phyloP scores from a whole-genome alignment of 1,284 basidiomycete species.

The Tilletia walkeri region DNA sequence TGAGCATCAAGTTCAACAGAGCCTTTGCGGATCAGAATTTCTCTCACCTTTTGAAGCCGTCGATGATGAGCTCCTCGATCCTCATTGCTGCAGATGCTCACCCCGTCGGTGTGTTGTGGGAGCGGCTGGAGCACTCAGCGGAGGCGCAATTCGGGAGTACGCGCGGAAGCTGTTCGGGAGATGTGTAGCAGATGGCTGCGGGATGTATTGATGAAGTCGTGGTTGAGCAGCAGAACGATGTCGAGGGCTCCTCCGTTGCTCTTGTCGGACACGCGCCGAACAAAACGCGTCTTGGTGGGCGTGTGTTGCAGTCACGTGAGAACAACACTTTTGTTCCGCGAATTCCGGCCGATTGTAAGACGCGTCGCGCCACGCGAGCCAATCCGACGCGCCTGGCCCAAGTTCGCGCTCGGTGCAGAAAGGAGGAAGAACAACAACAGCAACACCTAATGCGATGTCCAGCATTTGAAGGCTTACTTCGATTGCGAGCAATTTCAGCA shows the following conservation, averaged over 20 bases:
- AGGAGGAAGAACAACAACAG: background rate
- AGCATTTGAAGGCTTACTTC: background rate
- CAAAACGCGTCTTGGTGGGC: conserved; percentile 19
- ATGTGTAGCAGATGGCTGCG: background rate
- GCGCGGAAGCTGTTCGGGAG: background rate
- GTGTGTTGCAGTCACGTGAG: conserved; percentile 15
- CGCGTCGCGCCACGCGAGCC: conserved; percentile 5
- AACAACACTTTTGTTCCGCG: background rate
- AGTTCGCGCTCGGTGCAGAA: no score
- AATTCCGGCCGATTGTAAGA: background rate
- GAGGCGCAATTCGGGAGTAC: background rate
- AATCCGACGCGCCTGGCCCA: background rate
- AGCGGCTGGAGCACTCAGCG: background rate
- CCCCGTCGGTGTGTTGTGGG: background rate
- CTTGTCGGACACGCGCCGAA: background rate
- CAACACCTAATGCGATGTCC: background rate
- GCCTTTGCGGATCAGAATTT: background rate
- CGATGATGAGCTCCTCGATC: conserved; percentile 59
- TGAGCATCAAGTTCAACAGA: background rate
- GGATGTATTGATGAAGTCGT: background rate
- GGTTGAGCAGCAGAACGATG: no score
- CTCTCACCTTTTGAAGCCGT: conserved; percentile 58
- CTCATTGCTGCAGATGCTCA: conserved; percentile 41
- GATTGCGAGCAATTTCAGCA: background rate
- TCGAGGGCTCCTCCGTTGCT: background rate